Evolutionary conservation across 164 flowering plant species (phyloP), one percentile per base, ranked within the genome.

Genomic region (Vitis riparia): DNA sequence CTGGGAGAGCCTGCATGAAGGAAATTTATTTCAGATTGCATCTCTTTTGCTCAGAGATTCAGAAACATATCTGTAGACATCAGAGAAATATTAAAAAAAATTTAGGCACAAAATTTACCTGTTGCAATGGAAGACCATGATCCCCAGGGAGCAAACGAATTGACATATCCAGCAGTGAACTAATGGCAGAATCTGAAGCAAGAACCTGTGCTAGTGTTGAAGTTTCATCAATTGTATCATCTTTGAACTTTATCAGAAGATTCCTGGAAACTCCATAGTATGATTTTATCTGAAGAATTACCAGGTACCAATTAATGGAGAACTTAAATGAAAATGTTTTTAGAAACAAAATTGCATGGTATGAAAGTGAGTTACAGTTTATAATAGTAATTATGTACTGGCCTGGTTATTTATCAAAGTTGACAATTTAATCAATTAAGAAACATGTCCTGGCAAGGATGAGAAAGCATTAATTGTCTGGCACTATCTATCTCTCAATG

Each of bases 221-320:
- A 32, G 99, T 94, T 77, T 94, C 99, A 78, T 94, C 99, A 58
- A 94, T 89, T 19, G 76, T 61, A 67, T 94, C 99, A 69, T 94
- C 99, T 78, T 87, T 87, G 86, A 94, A 94, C 79, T 88, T 88
- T 73, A 94, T 79, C 49, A 94, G 83, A 66, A 94, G 89, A 82
- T 94, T 94, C 71, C 92, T 86, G 15, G 97, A 87, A 44, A 94
- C 70, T 1, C 98, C 98, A 74, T 92, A 91, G 76, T 92, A 94
- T 9, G 97, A 81, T 65, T 82, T 92, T 73, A 94, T 78, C 97
- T 94, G 88, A 62, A 72, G 61, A 23, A 30, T 49, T 30, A 55
- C 2, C 29, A 53, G 72, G 68, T 66, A 70, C 58, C 14, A 60
- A 61, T n/a, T 1, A 55, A 56, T 37, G 51, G 30, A 29, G 7